Conservation (phyloP, 2,329 filamentous ascomycete species). For the Pyrenochaeta sp. region DNA sequence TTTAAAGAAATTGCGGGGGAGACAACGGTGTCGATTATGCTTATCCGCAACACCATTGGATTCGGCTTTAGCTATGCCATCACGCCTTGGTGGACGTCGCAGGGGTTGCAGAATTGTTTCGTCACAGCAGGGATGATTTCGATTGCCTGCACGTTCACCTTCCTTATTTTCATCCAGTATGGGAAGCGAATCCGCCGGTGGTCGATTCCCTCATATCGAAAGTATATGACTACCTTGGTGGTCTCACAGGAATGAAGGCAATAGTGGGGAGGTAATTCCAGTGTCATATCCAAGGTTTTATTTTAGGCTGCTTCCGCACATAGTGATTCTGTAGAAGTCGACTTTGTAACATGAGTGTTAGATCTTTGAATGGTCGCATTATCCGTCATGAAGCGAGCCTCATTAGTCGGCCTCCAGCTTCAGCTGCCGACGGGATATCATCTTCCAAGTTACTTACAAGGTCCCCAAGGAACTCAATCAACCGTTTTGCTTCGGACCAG, state of each 20-base stretch:
- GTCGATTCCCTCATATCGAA: not conserved
- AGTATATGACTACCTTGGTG: not conserved
- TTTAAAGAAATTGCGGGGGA: constrained; percentile 49
- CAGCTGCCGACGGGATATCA: constrained; percentile 1
- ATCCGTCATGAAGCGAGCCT: not conserved
- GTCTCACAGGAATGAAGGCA: not conserved
- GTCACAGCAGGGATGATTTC: not conserved
- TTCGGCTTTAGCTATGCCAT: constrained; percentile 58
- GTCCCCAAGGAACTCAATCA: not conserved
- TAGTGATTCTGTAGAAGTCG: no score
- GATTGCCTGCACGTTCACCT: not conserved
- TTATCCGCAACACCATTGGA: constrained; percentile 59
- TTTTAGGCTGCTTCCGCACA: no score
- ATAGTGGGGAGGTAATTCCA: not conserved
- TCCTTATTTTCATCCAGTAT: not conserved
- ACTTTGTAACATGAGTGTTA: no score
- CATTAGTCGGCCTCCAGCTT: not conserved
- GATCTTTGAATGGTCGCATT: no score
- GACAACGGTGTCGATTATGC: constrained; percentile 54
- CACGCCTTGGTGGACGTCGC: constrained; percentile 53
- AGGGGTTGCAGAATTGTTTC: no score
- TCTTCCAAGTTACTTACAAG: not conserved
- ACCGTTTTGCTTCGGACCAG: not conserved
- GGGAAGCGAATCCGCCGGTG: not conserved
- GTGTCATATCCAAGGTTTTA: no score